Evolutionary conservation across 2,329 filamentous ascomycete genomes (phyloP).

Genomic region (Pyricularia pennisetigena): DNA sequence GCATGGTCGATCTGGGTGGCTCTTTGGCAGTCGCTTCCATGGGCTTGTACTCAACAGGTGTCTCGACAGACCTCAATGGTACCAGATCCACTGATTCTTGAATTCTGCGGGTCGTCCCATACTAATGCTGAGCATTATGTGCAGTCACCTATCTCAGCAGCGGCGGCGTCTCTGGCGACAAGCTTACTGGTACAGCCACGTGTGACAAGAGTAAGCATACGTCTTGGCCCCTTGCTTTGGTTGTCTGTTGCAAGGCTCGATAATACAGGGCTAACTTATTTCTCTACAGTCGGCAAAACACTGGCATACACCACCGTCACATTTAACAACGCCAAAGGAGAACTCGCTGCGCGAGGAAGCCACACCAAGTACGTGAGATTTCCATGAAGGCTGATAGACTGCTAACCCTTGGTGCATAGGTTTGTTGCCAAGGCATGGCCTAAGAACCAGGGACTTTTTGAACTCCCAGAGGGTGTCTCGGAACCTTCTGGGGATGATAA

Average conservation of each 20-base stretch:
- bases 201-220: conserved; percentile 48
- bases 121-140: not conserved
- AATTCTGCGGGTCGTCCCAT: not conserved
- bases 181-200: conserved; percentile 42
- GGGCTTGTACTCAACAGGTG: conserved; percentile 52
- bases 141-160: conserved; percentile 53
- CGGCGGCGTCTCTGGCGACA: conserved; percentile 47
- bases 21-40: conserved; percentile 57
- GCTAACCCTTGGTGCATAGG: conserved; percentile 6
- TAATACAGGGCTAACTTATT: conserved; percentile 6
- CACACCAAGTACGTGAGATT: conserved; percentile 48
- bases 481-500: not conserved
- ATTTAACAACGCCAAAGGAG: conserved; percentile 48
- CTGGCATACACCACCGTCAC: conserved; percentile 51
- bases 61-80: conserved; percentile 58
- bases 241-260: too few relatives aligned
- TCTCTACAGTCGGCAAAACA: conserved; percentile 46
- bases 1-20: conserved; percentile 59
- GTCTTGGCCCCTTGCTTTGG: not conserved
- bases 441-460: not conserved
- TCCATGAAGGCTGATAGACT: not conserved
- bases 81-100: conserved; percentile 3
- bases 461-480: conserved; percentile 2
- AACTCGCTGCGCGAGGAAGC: conserved; percentile 51
- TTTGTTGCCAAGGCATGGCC: conserved; percentile 17